Evolutionary conservation across 2,329 filamentous ascomycete genomes (phyloP), one percentile per base, ranked within the genome.

Genomic region (Macrophomina phaseolina): DNA sequence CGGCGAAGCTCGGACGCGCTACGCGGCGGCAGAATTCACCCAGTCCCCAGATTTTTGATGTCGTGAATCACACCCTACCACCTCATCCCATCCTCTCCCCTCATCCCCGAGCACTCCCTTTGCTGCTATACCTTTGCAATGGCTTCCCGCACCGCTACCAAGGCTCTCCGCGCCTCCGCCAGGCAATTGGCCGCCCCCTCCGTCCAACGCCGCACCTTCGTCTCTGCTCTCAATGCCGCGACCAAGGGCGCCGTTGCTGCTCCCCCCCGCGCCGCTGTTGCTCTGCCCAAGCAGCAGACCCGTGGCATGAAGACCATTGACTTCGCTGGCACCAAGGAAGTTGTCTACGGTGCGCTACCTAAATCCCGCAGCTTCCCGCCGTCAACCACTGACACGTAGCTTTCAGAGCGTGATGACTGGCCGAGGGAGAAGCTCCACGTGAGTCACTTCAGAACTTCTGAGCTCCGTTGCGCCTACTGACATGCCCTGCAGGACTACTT

Each of bases 261-360:
- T 72, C 76, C 79, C 60, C 81, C 81, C 73, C 82, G 80, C 74
- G 78, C 81, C 42, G 78, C 80, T 71, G 79, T 82, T 64, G 77
- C 79, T 67, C 73, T 79, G 48, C 77, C 82, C 60, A 78, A 89
- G 80, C 90, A 93, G 85, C 87, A 89, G 77, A 84, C 87, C 73
- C 91, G 95, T 79, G 95, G 95, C 81, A 84, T 97, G 79, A 98
- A 99, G 92, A 97, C 94, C 75, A 94, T 99, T 82, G 94, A 98
- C 89, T 99, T 99, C 82, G 95, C 95, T 73, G 95, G 93, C 77
- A 87, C 87, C 80, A 94, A 96, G 86, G 95, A 99, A 88, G 89
- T 90, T 73, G 95, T 99, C 80, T 97, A 92, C 81, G 93, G 93
- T 96, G 83, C 76, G 87, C 77, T 65, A 42, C 67, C 36, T 42